Percentiles rank a stretch among this genome's conserved stretches.
Conservation (phyloP, 352 stramenopile species). For the Pythium periplocum region DNA sequence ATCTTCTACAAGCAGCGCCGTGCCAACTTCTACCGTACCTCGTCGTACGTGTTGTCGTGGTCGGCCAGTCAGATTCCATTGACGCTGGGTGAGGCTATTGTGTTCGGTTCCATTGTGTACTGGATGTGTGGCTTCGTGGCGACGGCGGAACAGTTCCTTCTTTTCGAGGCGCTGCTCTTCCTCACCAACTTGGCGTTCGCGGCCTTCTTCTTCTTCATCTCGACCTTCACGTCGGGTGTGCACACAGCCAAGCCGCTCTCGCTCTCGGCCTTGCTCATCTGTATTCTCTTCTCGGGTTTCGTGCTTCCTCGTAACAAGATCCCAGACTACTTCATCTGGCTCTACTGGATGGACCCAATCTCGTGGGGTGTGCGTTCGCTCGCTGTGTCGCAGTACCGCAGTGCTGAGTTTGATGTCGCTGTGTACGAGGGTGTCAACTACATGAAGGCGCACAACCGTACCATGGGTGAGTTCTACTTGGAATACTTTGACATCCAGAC, state of each 20-base stretch:
- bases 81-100: constrained; percentile 36
- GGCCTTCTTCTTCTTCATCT: constrained; percentile 26
- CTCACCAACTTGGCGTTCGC: constrained; percentile 25
- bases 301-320: constrained; percentile 23
- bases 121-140: constrained; percentile 55
- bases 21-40: constrained; percentile 62
- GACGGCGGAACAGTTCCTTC: constrained; percentile 32
- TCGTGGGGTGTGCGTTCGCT: constrained; percentile 24
- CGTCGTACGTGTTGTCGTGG: constrained; percentile 49
- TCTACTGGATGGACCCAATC: constrained; percentile 40
- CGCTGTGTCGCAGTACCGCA: constrained; percentile 18
- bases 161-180: constrained; percentile 53
- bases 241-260: constrained; percentile 23
- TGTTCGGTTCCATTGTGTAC: constrained; percentile 72
- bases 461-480: constrained; percentile 24
- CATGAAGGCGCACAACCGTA: constrained; percentile 4
- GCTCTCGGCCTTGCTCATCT: constrained; percentile 18
- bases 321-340: constrained; percentile 20
- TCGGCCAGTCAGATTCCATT: constrained; percentile 26
- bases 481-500: constrained; percentile 19
- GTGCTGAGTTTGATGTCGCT: constrained; percentile 9
- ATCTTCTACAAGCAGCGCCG: constrained; percentile 72
- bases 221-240: constrained; percentile 15
- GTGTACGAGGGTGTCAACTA: constrained; percentile 23
- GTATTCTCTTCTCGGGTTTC: constrained; percentile 31